Conservation (phyloP, 305 asterid species). For the Vinca major region DNA sequence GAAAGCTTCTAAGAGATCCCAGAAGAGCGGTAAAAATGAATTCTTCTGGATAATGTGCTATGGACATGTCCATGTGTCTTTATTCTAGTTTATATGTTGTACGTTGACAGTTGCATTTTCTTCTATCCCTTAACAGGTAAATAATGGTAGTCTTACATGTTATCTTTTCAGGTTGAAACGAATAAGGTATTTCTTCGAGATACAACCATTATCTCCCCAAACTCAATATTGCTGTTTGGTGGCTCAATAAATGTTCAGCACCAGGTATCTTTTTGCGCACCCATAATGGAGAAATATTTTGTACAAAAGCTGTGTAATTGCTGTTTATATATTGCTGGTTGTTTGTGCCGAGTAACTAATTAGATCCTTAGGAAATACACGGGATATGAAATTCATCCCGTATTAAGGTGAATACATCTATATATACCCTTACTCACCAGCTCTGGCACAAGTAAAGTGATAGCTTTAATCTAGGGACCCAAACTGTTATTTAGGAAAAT, state of each 20-base stretch:
- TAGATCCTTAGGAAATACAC: neutral
- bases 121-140: neutral
- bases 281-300: neutral
- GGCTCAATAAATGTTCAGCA: conserved; percentile 85
- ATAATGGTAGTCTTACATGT: conserved; percentile 6
- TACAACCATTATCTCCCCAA: conserved; percentile 79
- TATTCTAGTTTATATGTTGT: neutral
- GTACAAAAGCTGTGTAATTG: neutral
- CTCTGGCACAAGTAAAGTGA: neutral
- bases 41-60: neutral
- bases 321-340: conserved; percentile 1
- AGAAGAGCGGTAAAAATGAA: neutral
- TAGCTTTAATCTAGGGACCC: neutral
- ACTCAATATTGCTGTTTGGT: conserved; percentile 84
- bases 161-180: conserved; percentile 75
- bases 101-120: neutral
- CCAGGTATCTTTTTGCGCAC: conserved; percentile 44
- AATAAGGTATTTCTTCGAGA: conserved; percentile 77
- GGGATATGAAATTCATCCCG: neutral
- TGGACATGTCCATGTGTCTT: neutral
- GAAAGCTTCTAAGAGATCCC: neutral
- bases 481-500: neutral
- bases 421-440: neutral
- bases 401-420: neutral
- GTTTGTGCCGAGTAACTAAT: neutral